Percentiles rank a stretch among this genome's conserved stretches.
These are phyloP conservation scores for Geoglossum cookeanum DNA, from an alignment of 2,329 filamentous ascomycete species.

Conservation along the genomic window DNA sequence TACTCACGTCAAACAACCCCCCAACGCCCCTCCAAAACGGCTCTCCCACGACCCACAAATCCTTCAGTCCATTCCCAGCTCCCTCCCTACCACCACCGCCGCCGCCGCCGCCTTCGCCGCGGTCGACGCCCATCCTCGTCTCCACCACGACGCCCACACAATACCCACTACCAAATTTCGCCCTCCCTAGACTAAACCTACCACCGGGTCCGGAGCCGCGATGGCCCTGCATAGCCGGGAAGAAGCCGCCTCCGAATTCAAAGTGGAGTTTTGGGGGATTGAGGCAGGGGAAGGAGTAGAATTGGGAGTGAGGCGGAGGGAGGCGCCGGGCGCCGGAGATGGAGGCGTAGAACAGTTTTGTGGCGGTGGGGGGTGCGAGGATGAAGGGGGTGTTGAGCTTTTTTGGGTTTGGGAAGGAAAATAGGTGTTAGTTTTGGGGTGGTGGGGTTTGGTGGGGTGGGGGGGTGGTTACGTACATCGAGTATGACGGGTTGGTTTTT, in stretches of 20 bases:
- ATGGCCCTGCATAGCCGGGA: conserved; percentile 10
- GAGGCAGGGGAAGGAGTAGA: conserved; percentile 17
- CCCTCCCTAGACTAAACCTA: conserved; percentile 12
- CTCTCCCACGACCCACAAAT: conserved; percentile 13
- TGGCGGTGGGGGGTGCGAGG: conserved; percentile 16
- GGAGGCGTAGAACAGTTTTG: conserved; percentile 15
- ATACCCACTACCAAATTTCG: conserved; percentile 12
- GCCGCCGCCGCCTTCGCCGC: conserved; percentile 6
- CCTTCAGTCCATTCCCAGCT: conserved; percentile 11
- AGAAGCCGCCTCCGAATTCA: conserved; percentile 14
- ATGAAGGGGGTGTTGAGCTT: conserved; percentile 17
- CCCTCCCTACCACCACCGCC: background rate
- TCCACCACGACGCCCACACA: conserved; percentile 13
- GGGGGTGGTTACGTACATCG: conserved; percentile 15
- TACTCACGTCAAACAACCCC: conserved; percentile 12
- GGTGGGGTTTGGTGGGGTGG: conserved; percentile 13
- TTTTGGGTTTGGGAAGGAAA: background rate
- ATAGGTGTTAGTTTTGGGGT: conserved; percentile 8
- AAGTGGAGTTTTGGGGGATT: conserved; percentile 14
- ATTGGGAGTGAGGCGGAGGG: conserved; percentile 13
- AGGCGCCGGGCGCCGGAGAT: conserved; percentile 17
- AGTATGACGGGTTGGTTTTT: conserved; percentile 17
- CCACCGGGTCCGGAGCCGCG: conserved; percentile 9
- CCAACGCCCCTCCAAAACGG: conserved; percentile 12
- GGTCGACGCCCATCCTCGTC: conserved; percentile 7